phyloP scores from a whole-genome alignment of 345 rosid genomes.

The Camelina laxa region DNA sequence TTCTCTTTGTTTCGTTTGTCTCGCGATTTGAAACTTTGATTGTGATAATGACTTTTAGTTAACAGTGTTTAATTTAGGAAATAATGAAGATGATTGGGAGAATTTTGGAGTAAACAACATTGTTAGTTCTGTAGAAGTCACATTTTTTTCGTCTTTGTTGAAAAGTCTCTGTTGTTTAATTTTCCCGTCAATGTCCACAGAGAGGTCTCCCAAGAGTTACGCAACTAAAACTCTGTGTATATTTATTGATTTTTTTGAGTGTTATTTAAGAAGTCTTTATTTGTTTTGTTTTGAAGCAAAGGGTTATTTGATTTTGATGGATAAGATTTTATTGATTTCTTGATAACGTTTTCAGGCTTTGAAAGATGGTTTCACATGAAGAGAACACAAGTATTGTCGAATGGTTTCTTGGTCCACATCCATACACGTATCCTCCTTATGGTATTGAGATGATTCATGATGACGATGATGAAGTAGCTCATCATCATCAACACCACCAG shows the following conservation, averaged over 20 bases:
- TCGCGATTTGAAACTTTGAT: conserved; percentile 15
- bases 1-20: conserved; percentile 20
- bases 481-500: conserved; percentile 44
- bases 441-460: conserved; percentile 52
- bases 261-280: not conserved
- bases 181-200: conserved; percentile 10
- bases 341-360: not conserved
- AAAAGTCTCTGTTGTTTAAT: conserved; percentile 40
- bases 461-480: conserved; percentile 24
- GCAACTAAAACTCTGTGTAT: conserved; percentile 4
- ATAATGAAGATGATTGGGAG: conserved; percentile 5
- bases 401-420: conserved; percentile 75
- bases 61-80: conserved; percentile 11
- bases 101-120: conserved; percentile 15
- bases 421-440: conserved; percentile 56
- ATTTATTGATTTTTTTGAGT: conserved; percentile 4
- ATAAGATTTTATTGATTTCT: conserved; percentile 23
- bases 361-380: conserved; percentile 45
- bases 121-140: conserved; percentile 24
- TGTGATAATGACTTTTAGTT: conserved; percentile 33
- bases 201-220: conserved; percentile 19
- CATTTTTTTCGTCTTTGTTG: conserved; percentile 38
- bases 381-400: conserved; percentile 47
- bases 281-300: not conserved
- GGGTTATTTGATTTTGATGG: conserved; percentile 22